Percentiles rank a stretch among this genome's conserved stretches.
Evolutionary conservation across 192 early-diverging fungal species (phyloP).

Genomic region (Linnemannia elongata): DNA sequence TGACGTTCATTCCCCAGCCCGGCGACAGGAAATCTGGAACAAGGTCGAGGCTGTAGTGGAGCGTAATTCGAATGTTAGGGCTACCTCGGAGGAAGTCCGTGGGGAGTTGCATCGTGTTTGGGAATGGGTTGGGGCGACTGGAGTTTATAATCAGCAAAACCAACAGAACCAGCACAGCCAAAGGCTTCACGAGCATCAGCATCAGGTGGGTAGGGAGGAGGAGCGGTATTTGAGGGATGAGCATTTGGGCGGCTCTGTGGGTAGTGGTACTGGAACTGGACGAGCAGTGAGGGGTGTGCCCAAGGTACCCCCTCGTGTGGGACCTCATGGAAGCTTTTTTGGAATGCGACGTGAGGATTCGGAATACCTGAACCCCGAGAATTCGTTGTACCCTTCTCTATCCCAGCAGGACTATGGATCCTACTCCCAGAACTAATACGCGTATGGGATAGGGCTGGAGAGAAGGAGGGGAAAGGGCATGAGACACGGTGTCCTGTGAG

Average conservation of each 20-base stretch:
- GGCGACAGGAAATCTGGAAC: constrained; percentile 70
- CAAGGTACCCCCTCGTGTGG: constrained; percentile 32
- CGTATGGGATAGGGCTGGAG: not conserved
- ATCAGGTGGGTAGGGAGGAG: too few relatives aligned
- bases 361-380: constrained; percentile 47
- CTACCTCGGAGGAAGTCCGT: constrained; percentile 66
- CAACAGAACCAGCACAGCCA: not conserved
- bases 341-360: constrained; percentile 50
- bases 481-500: not conserved
- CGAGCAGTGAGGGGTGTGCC: constrained; percentile 16
- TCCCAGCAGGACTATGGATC: constrained; percentile 23
- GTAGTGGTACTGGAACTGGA: not conserved
- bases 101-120: constrained; percentile 76
- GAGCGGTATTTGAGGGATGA: not conserved
- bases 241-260: not conserved
- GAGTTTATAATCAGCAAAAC: constrained; percentile 26
- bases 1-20: constrained; percentile 48
- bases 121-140: constrained; percentile 74
- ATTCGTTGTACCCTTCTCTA: constrained; percentile 48
- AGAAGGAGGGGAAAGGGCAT: not conserved
- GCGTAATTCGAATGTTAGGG: constrained; percentile 74
- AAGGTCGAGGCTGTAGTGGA: constrained; percentile 70
- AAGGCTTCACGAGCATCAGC: not conserved
- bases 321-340: constrained; percentile 54
- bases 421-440: constrained; percentile 17